Percentiles rank a stretch among this genome's conserved stretches.
Conservation (phyloP, 345 rosid species). For the Eucalyptus pauciflora region DNA sequence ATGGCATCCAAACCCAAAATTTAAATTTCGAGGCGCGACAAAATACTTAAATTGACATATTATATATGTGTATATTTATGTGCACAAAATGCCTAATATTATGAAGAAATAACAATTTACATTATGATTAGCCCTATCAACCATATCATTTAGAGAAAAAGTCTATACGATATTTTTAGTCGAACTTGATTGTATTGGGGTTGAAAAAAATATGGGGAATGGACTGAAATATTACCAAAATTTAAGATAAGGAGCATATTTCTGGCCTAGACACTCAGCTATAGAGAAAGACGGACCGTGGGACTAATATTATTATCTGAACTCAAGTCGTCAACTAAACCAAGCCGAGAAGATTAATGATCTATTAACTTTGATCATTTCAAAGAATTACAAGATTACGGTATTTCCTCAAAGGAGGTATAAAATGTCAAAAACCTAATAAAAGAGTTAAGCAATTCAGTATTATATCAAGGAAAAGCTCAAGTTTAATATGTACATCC, state of each 20-base stretch:
- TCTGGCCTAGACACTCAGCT: background rate
- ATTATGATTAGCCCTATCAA: background rate
- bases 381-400: background rate
- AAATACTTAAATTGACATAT: background rate
- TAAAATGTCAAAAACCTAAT: background rate
- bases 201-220: background rate
- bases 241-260: background rate
- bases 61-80: too few species aligned
- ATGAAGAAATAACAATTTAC: background rate
- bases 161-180: background rate
- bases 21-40: background rate
- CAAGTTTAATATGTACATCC: background rate
- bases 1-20: background rate
- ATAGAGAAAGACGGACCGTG: too few species aligned
- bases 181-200: background rate
- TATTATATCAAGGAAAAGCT: background rate
- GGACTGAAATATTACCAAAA: background rate
- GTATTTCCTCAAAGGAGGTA: background rate
- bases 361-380: background rate
- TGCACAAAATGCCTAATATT: background rate
- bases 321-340: too few species aligned
- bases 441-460: background rate
- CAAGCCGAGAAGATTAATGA: background rate
- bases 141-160: background rate
- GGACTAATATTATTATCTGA: too few species aligned